A percentile compares a stretch with the other conserved stretches of the same genome.
phyloP scores from a whole-genome alignment of 169 alveolate species.

The Cyclospora cayetanensis region DNA sequence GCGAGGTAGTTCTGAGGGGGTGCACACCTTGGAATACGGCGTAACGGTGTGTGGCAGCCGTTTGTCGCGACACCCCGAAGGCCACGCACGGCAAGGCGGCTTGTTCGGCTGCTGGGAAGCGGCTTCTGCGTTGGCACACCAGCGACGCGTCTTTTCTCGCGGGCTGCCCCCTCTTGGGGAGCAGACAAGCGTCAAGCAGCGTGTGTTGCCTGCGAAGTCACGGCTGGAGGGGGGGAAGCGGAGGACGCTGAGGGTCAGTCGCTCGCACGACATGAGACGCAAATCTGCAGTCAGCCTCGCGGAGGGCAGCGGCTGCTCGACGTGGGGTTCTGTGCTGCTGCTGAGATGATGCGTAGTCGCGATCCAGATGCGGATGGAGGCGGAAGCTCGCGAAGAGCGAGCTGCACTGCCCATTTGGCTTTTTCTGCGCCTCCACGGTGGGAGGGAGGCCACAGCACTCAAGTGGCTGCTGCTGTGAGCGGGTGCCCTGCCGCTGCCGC shows the following conservation, averaged over 20 bases:
- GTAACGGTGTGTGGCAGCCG: neutral
- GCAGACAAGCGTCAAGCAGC: constrained; percentile 40
- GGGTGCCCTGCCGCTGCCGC: too few relatives aligned
- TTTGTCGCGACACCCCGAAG: neutral
- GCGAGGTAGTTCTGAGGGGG: too few relatives aligned
- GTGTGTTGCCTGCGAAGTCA: neutral
- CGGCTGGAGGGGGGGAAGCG: constrained; percentile 32
- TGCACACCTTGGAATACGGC: too few relatives aligned
- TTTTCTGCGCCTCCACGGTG: constrained; percentile 18
- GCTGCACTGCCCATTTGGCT: neutral
- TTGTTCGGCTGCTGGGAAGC: too few relatives aligned
- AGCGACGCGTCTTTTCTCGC: neutral
- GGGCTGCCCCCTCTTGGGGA: constrained; percentile 3
- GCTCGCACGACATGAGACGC: constrained; percentile 67
- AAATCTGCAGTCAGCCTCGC: constrained; percentile 59
- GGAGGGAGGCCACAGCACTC: neutral
- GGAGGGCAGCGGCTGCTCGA: constrained; percentile 55
- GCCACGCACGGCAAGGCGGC: neutral
- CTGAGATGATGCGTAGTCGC: constrained; percentile 50
- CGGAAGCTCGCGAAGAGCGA: neutral
- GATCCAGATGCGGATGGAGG: constrained; percentile 42
- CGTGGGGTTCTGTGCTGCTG: constrained; percentile 24
- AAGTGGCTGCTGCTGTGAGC: neutral
- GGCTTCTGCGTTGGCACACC: neutral
- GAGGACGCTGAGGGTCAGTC: constrained; percentile 26